Evolutionary conservation across 2,329 filamentous ascomycete species (phyloP), one percentile per base, ranked within the genome.

Genomic region (Trichoderma citrinoviride): DNA sequence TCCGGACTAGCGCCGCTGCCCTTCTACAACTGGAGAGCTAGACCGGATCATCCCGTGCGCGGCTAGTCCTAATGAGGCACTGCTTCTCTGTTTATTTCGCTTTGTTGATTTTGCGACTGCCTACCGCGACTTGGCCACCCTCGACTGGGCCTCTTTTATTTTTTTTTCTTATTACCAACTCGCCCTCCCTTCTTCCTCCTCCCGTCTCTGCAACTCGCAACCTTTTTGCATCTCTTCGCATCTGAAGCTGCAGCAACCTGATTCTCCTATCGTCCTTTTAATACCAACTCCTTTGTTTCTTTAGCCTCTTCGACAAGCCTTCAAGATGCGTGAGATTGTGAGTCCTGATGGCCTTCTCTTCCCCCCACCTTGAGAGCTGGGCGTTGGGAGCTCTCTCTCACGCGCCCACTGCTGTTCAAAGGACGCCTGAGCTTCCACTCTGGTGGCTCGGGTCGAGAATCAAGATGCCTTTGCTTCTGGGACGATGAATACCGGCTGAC

Each of bases 321-420:
- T 57, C 61, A 66, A 66, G 54, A 66, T 66, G 65, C 65, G 65
- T 66, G 65, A 66, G 61, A 66, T 66, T 66, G 65, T 66, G 21
- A 66, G 65, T 66, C 19, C 57, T 62, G 58, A 53, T 62, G 47
- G 49, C 41, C 19, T 43, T 17, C 53, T 5, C 23, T 37, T 3
- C 43, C 40, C 52, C 44, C 52, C 43, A 41, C 50, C 41, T 14
- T 46, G 23, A 43, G 50, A 56, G 41, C 52, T 56, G 37, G 33
- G 58, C 58, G 41, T 46, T 52, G 49, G 50, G 56, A 44, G 44
- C 60, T 57, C 44, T 61, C 29, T 50, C 49, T 37, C 33, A 37
- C 61, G 61, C 61, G 61, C 61, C 52, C 46, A 50, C 25, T 33
- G 44, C 43, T 64, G 52, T n/a, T 54, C 58, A 33, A 37, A 46